phyloP scores from a whole-genome alignment of 1,139 yeast species.

The Taphrina populina region DNA sequence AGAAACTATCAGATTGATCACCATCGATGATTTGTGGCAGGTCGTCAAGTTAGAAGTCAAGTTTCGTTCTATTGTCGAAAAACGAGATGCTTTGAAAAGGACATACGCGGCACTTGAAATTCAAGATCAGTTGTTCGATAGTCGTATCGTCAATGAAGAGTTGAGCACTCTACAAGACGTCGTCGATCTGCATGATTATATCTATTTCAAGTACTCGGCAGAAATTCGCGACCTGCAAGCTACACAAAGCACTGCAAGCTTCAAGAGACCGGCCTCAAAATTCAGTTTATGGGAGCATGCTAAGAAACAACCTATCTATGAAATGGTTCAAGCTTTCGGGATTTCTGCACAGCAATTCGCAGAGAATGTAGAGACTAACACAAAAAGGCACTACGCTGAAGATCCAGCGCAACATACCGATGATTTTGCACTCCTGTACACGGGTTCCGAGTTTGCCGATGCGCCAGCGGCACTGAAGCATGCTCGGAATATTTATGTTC shows the following conservation, averaged over 20 bases:
- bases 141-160: constrained; percentile 55
- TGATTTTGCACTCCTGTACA: constrained; percentile 58
- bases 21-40: constrained; percentile 80
- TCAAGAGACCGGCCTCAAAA: constrained; percentile 64
- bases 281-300: constrained; percentile 74
- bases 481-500: constrained; percentile 71
- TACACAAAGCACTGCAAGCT: constrained; percentile 37
- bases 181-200: constrained; percentile 83
- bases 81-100: constrained; percentile 62
- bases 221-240: constrained; percentile 50
- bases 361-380: constrained; percentile 72
- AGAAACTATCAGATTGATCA: constrained; percentile 49
- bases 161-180: constrained; percentile 62
- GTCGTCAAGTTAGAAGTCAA: constrained; percentile 82
- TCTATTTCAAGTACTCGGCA: constrained; percentile 76
- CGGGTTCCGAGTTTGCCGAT: constrained; percentile 44
- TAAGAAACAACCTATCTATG: constrained; percentile 63
- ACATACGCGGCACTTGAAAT: constrained; percentile 57
- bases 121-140: constrained; percentile 63
- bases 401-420: constrained; percentile 67
- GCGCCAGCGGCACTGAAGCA: constrained; percentile 68
- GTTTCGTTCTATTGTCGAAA: constrained; percentile 79
- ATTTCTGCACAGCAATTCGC: constrained; percentile 77
- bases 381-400: constrained; percentile 67
- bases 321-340: constrained; percentile 71